Base-by-base conservation (phyloP, 805 yeast genomes). In the Metschnikowia peoriensis region DNA sequence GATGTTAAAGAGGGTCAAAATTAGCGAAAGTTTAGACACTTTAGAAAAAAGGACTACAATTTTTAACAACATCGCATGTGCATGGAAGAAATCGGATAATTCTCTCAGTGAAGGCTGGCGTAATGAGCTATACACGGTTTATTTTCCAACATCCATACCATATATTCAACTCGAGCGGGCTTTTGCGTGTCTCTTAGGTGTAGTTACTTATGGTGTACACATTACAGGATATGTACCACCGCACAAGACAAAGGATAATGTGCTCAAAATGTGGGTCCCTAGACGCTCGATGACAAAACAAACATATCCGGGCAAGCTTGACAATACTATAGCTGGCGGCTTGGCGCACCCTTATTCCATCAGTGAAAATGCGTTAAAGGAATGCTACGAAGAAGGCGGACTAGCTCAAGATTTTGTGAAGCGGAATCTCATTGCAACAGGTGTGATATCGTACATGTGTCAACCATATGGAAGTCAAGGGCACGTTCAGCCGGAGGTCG, bases 311-410 rank as follows among this genome's bases (percentile, higher is more conserved):
- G 87, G 88, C 0, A 86, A 83, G 88, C 77, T 92, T 38, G 99
- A 94, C 66, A 93, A 92, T 66, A 90, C 96, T 0, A 88, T 94
- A 7, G 99, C 97, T 0, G 99, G 99, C 1, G 99, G 99, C 0
- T 63, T 94, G 4, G 97, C 96, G 0, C 77, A 85, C 66, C 97
- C 96, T 0, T 75, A 81, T 58, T 89, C 91, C 0, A 72, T 84
- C 2, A 70, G 75, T 63, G 96, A 89, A 44, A 93, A 97, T 0
- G 82, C 85, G 3, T 59, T 88, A 16, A 94, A 94, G 65, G 99
- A 94, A 66, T 83, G 96, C 61, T 76, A 75, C 54, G 99, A 94
- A 62, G 99, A 94, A 63, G 98, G 97, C 0, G 96, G 96, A 0
- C 68, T 93, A n/a, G 57, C 63, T 0, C 71, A 75, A 46, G 76